Percentiles rank a stretch among this genome's conserved stretches.
These are phyloP conservation scores for Penicillium sp. DNA, from an alignment of 2,329 filamentous ascomycete genomes.

Conservation along the genomic window DNA sequence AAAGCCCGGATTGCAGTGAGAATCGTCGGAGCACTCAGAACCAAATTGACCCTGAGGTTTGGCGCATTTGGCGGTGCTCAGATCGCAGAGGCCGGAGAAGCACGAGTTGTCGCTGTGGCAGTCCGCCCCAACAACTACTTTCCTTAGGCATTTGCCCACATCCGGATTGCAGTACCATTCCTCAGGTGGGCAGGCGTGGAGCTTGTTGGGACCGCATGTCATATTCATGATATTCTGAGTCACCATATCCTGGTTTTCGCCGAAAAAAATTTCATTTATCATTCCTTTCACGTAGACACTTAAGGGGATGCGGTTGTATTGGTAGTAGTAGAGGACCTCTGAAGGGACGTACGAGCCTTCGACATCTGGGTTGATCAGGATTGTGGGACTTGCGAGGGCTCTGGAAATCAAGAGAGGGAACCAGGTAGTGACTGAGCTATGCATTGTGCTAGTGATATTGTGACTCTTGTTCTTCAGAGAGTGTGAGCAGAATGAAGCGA, in stretches of 20 bases:
- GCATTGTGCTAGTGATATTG: background rate
- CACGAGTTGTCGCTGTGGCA: background rate
- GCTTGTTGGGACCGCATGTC: background rate
- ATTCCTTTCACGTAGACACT: background rate
- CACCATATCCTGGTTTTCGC: background rate
- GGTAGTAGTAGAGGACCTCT: constrained; percentile 1
- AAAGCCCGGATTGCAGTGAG: background rate
- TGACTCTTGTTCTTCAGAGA: background rate
- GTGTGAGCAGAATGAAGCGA: background rate
- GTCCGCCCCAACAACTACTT: background rate
- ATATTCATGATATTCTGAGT: background rate
- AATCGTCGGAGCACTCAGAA: background rate
- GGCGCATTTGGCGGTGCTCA: background rate
- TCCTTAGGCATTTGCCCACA: background rate
- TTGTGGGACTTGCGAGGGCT: background rate
- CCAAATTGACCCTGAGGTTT: background rate
- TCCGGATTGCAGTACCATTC: background rate
- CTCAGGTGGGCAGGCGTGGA: background rate
- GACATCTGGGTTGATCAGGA: background rate
- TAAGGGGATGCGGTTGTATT: background rate
- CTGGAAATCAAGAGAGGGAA: background rate
- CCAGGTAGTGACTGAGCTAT: background rate
- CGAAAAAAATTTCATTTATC: background rate
- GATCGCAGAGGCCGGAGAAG: background rate
- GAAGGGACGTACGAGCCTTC: background rate